These are phyloP conservation scores for Pugionium dolabratum DNA, from an alignment of 345 rosid species.

Conservation along the genomic window DNA sequence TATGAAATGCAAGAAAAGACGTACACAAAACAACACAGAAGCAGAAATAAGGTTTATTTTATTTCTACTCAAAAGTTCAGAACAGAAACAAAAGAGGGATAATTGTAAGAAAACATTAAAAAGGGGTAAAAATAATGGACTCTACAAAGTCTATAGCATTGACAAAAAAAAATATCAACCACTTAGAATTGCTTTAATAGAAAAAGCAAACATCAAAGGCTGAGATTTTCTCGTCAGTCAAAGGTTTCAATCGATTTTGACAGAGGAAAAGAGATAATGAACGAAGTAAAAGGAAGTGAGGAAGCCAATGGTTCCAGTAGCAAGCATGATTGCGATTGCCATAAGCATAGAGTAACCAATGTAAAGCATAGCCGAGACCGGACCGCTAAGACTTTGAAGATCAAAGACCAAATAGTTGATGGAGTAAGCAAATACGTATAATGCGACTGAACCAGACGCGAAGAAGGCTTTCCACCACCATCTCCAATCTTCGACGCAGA, in stretches of 20 bases:
- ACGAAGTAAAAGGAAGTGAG: conserved; percentile 75
- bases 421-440: conserved; percentile 75
- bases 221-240: conserved; percentile 24
- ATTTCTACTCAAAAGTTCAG: conserved; percentile 30
- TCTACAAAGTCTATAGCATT: conserved; percentile 38
- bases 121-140: conserved; percentile 4
- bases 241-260: conserved; percentile 63
- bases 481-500: conserved; percentile 83
- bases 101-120: not conserved
- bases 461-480: conserved; percentile 96
- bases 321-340: conserved; percentile 78
- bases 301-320: conserved; percentile 82
- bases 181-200: conserved; percentile 15
- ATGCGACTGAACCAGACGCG: conserved; percentile 79
- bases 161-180: conserved; percentile 29
- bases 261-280: conserved; percentile 81
- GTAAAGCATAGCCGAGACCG: conserved; percentile 71
- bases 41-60: conserved; percentile 2
- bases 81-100: conserved; percentile 4
- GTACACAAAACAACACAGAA: not conserved
- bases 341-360: conserved; percentile 73
- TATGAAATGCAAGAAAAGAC: no score
- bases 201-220: conserved; percentile 28
- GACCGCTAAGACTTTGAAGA: conserved; percentile 79
- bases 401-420: conserved; percentile 79